Evolutionary conservation across 495 filamentous ascomycete species (phyloP).

Genomic region (Talaromyces stipitatus): DNA sequence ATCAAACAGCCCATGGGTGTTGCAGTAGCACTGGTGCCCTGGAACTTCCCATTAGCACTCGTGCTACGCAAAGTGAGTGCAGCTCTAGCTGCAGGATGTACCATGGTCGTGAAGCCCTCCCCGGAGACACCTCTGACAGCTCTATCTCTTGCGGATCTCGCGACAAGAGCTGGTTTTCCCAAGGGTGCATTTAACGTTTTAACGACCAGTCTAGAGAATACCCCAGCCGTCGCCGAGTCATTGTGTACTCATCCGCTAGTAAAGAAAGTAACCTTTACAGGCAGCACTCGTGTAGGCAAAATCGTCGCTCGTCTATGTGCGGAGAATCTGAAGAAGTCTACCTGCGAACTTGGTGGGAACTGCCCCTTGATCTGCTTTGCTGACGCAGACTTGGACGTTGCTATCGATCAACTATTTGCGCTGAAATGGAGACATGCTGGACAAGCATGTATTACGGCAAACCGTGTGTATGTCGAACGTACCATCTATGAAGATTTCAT

Average conservation of each 20-base stretch:
- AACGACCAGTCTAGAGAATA: conserved; percentile 53
- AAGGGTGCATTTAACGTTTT: conserved; percentile 50
- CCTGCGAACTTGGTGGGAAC: conserved; percentile 68
- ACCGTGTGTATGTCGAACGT: conserved; percentile 61
- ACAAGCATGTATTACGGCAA: conserved; percentile 69
- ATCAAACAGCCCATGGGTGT: conserved; percentile 66
- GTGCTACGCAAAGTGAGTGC: conserved; percentile 61
- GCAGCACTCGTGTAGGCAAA: conserved; percentile 58
- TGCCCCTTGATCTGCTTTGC: conserved; percentile 70
- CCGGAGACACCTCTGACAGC: conserved; percentile 53
- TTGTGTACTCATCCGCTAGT: conserved; percentile 58
- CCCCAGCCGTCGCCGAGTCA: conserved; percentile 53
- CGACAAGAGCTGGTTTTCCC: conserved; percentile 46
- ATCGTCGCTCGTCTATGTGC: conserved; percentile 52
- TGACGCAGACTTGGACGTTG: conserved; percentile 60
- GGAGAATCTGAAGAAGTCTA: conserved; percentile 61
- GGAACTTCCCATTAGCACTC: conserved; percentile 61
- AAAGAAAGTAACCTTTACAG: conserved; percentile 70
- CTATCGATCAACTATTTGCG: conserved; percentile 50
- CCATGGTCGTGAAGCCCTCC: conserved; percentile 55
- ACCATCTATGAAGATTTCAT: conserved; percentile 45
- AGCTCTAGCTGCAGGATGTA: conserved; percentile 65
- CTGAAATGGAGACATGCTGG: conserved; percentile 63
- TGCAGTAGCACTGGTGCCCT: conserved; percentile 56
- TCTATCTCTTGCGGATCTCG: conserved; percentile 45